Base-by-base conservation (phyloP, 176 grass and related monocot genomes). In the Pontederia crassipes region DNA sequence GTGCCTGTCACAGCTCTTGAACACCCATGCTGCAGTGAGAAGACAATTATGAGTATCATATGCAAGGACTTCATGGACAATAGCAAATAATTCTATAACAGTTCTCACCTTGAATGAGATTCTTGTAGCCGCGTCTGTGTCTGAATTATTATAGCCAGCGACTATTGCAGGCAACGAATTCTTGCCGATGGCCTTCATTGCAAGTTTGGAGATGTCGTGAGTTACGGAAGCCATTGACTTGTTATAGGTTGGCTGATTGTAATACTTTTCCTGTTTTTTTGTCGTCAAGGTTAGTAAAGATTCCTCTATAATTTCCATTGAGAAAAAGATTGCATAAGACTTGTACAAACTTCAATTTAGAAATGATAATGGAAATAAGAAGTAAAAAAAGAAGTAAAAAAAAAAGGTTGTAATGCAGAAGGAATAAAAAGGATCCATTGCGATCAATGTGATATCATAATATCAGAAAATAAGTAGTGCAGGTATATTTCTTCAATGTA, bases 31-130 rank as follows among this genome's bases (percentile, higher is more conserved):
- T 97, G 64, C 17, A 57, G 50, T 73, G 28, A 12, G 58, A 52
- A 49, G 14, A 0, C 12, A 18, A 46, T 20, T 8, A 52, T 53
- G 2, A 8, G 12, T 13, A 52, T 45, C n/a, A 67, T 0, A 69
- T 29, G 20, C 67, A n/a, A 8, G 6, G 35, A 26, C 46, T 68
- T 59, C 9, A 26, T 10, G 40, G 11, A 10, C 48, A 4, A 2
- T n/a, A 16, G 14, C 29, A 59, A 51, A 28, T n/a, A 28, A 51
- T 12, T 24, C 28, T 24, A 9, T 10, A 13, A 54, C 26, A 12
- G 2, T 11, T 53, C 9, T 73, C 17, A 97, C 92, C 78, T 97
- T 97, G 61, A 97, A 97, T 13, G 92, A 91, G 82, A 91, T 90
- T 49, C 81, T 85, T 48, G 92, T 52, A 27, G 81, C 67, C 45